Evolutionary conservation across 148 eudicot genomes (phyloP).

Genomic region (Linanthus parryae): DNA sequence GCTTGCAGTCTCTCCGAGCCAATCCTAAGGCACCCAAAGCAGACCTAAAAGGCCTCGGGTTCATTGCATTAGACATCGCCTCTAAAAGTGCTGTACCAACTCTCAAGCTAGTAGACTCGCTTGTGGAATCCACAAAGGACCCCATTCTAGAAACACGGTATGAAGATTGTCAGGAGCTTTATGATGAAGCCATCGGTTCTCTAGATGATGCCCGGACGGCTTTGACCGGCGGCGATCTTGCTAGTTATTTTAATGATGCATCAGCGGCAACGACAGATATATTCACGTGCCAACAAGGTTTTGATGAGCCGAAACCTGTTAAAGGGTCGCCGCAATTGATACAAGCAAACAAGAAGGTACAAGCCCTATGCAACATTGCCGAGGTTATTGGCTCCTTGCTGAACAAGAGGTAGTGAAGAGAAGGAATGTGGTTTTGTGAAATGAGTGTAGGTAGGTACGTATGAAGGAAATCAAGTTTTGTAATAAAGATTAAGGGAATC

Average conservation of each 20-base stretch:
- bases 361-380: too few species aligned
- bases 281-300: neutral
- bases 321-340: neutral
- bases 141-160: neutral
- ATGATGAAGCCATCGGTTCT: neutral
- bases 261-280: neutral
- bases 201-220: neutral
- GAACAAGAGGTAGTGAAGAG: too few species aligned
- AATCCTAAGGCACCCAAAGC: neutral
- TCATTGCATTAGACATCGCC: conserved; percentile 2
- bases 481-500: too few species aligned
- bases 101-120: neutral
- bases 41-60: conserved; percentile 9
- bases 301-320: neutral
- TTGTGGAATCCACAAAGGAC: neutral
- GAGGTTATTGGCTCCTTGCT: too few species aligned
- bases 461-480: too few species aligned
- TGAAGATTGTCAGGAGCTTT: conserved; percentile 2
- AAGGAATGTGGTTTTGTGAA: too few species aligned
- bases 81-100: conserved; percentile 1
- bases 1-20: conserved; percentile 1
- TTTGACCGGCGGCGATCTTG: neutral
- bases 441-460: too few species aligned
- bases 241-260: neutral
- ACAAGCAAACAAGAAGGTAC: conserved; percentile 2